phyloP scores from a whole-genome alignment of 495 filamentous ascomycete genomes.

The Sordaria brevicollis region DNA sequence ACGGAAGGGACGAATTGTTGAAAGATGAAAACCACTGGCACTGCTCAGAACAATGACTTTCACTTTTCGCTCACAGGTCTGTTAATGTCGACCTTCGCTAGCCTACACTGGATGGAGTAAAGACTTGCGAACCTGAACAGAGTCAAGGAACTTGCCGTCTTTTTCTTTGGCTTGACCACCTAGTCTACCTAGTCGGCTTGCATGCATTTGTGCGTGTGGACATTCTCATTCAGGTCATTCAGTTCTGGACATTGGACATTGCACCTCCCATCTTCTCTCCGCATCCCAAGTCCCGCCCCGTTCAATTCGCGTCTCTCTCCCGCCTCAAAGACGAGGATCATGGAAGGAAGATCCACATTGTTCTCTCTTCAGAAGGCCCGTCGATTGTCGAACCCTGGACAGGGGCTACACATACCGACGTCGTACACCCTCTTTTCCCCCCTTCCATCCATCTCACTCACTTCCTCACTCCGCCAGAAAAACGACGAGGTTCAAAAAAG shows the following conservation, averaged over 20 bases:
- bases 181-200: not conserved
- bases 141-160: not conserved
- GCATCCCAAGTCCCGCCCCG: constrained; percentile 5
- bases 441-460: no score
- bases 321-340: constrained; percentile 12
- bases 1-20: not conserved
- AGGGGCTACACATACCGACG: constrained; percentile 1
- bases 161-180: not conserved
- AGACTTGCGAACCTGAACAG: not conserved
- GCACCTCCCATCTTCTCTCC: constrained; percentile 1
- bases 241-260: not conserved
- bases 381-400: constrained; percentile 12
- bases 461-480: no score
- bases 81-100: not conserved
- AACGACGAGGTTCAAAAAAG: not conserved
- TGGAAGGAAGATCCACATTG: constrained; percentile 16
- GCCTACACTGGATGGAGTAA: not conserved
- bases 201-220: not conserved
- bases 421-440: not conserved
- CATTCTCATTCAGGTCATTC: no score
- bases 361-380: constrained; percentile 7
- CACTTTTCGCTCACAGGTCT: no score
- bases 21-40: not conserved
- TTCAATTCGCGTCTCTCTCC: constrained; percentile 17
- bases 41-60: not conserved